Evolutionary conservation across 805 yeast species (phyloP).

Genomic region (Candida parachauliodes): DNA sequence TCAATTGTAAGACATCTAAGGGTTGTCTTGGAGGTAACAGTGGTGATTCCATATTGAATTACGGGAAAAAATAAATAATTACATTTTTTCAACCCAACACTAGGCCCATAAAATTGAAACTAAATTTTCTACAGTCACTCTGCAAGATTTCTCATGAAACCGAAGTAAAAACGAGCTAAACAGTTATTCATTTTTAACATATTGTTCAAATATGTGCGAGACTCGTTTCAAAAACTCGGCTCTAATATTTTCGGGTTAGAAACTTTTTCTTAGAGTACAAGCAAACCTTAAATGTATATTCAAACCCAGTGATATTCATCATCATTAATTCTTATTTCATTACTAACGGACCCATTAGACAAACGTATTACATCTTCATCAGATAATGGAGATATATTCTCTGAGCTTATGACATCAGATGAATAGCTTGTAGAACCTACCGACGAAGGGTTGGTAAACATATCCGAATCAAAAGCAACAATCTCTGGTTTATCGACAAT

Average conservation of each 20-base stretch:
- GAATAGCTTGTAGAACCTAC: conserved; percentile 10
- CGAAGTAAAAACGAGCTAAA: too few relatives aligned
- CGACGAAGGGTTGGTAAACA: conserved; percentile 18
- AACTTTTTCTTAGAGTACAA: too few relatives aligned
- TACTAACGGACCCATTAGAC: conserved; percentile 4
- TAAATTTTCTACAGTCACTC: too few relatives aligned
- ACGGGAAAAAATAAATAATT: not conserved
- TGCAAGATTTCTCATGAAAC: too few relatives aligned
- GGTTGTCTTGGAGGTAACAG: conserved; percentile 2
- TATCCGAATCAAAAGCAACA: conserved; percentile 12
- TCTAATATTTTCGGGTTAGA: too few relatives aligned
- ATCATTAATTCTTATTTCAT: conserved; percentile 13
- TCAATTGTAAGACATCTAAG: not conserved
- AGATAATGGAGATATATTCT: conserved; percentile 15
- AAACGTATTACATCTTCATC: conserved; percentile 19
- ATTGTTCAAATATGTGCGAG: too few relatives aligned
- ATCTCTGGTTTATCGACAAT: not conserved
- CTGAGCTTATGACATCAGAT: conserved; percentile 10
- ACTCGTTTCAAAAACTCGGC: too few relatives aligned
- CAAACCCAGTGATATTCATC: conserved; percentile 20
- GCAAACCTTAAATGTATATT: not conserved
- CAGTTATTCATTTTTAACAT: too few relatives aligned
- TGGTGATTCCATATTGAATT: not conserved
- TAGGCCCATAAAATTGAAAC: too few relatives aligned
- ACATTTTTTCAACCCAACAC: too few relatives aligned